Base-by-base conservation (phyloP, 768 basidiomycete genomes). In the Russula virescens region DNA sequence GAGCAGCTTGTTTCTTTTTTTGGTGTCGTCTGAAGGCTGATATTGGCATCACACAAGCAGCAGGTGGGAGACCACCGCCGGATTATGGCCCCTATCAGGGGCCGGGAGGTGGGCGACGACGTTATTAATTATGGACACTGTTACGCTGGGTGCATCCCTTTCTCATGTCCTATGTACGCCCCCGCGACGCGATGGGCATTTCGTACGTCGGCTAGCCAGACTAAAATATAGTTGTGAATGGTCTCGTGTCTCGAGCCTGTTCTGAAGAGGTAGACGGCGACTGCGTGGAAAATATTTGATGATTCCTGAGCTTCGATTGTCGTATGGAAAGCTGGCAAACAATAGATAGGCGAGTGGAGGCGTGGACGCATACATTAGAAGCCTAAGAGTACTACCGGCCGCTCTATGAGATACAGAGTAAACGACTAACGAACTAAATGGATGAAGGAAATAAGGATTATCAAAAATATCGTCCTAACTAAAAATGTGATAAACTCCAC, bases 71-170 rank as follows among this genome's bases (percentile, higher is more conserved):
- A 35, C 90, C 90, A 28, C 89, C 91, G 21, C 91, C 90, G 45
- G 90, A 93, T 75, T 93, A 92, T 66, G 85, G 90, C 10, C 91
- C 91, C 19, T 92, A 92, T 68, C 86, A 87, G 71, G 89, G 89
- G n/a, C 91, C 89, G 1, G 77, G 77, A 61, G 64, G 64, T 34
- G 60, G 61, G 19, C 50, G 66, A 49, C 64, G 66, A 46, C 60
- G 66, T 21, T 66, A 57, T 43, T 66, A 55, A 48, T 54, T 34
- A 18, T 58, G 47, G 35, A 49, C 38, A 13, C 19, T 54, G 31
- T 35, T 21, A 43, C 42, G 42, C 11, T 43, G 18, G 35, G 40
- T 45, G 21, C 46, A 45, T 54, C 25, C 21, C 16, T 47, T 31
- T 59, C 35, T 59, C 56, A 40, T 53, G 45, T 40, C 47, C 8